Base-by-base conservation (phyloP, 345 rosid genomes). In the Arabidopsis suecica region DNA sequence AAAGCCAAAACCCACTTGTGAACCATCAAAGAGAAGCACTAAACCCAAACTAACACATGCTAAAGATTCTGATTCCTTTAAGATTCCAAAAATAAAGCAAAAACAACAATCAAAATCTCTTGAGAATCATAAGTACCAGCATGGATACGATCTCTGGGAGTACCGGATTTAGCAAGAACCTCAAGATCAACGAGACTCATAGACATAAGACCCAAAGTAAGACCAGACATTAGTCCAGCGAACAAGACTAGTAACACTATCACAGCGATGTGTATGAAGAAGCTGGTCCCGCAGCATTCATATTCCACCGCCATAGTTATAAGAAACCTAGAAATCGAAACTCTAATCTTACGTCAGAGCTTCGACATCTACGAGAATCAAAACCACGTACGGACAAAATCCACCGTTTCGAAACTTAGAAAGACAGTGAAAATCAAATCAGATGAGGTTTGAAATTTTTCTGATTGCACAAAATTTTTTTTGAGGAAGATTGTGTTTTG, bases 141-240 rank as follows among this genome's bases (percentile, higher is more conserved):
- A 73, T 93, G 78, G 55, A 63, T 71, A 5, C 86, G 84, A 80
- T 93, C 91, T 23, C 65, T 81, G 0, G 95, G 93, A 6, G 91
- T 93, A 0, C 98, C 98, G 37, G 97, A 90, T 74, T 83, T 88
- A 28, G 95, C 97, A 42, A 93, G 91, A 63, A 91, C 97, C 81
- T 93, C 98, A 65, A 93, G 95, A 80, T 93, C 98, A 68, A 93
- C 97, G 53, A 89, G 85, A 61, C 98, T 91, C 91, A 91, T 78
- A 20, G 98, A 93, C 98, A 91, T 93, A 53, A 93, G 93, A 28
- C 98, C 98, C 66, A 93, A 65, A 47, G 98, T 93, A 6, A 93
- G 92, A 45, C 98, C 98, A 55, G 98, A 93, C 98, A 93, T 93
- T 53, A 88, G 9, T 23, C 98, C 98, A 61, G 98, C 98, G 66